phyloP scores from a whole-genome alignment of 805 yeast genomes.

The Saccharomyces paradoxus region DNA sequence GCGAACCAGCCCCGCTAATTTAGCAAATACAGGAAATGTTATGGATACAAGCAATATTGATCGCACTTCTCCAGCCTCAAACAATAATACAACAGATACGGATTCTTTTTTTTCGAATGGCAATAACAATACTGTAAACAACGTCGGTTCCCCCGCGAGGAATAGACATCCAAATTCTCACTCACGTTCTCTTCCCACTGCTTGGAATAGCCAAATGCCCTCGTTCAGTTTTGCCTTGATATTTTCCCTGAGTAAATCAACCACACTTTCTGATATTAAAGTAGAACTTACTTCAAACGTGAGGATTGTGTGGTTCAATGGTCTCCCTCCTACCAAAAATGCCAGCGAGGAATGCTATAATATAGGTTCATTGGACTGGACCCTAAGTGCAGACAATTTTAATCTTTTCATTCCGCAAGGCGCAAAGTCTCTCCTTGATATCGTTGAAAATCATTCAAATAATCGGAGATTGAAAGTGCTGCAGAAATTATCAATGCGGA shows the following conservation, averaged over 20 bases:
- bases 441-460: constrained; percentile 18
- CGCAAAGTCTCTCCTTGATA: constrained; percentile 11
- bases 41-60: not conserved
- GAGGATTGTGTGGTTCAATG: constrained; percentile 43
- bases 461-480: constrained; percentile 14
- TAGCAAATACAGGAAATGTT: not conserved
- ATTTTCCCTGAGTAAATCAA: constrained; percentile 37
- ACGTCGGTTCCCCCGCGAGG: not conserved
- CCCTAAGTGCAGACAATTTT: constrained; percentile 34
- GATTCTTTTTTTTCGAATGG: not conserved
- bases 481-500: constrained; percentile 8
- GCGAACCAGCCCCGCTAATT: not conserved
- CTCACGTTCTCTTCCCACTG: not conserved
- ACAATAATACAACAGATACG: not conserved
- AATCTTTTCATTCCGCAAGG: constrained; percentile 35
- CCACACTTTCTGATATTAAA: constrained; percentile 32
- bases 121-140: constrained; percentile 3
- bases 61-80: not conserved
- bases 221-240: constrained; percentile 47
- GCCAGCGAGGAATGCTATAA: constrained; percentile 39
- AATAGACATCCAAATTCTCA: not conserved
- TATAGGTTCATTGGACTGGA: constrained; percentile 43
- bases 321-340: constrained; percentile 38
- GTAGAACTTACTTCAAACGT: constrained; percentile 38
- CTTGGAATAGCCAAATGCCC: constrained; percentile 17